Evolutionary conservation across 2,329 filamentous ascomycete species (phyloP).

Genomic region (Fusarium hainanense): DNA sequence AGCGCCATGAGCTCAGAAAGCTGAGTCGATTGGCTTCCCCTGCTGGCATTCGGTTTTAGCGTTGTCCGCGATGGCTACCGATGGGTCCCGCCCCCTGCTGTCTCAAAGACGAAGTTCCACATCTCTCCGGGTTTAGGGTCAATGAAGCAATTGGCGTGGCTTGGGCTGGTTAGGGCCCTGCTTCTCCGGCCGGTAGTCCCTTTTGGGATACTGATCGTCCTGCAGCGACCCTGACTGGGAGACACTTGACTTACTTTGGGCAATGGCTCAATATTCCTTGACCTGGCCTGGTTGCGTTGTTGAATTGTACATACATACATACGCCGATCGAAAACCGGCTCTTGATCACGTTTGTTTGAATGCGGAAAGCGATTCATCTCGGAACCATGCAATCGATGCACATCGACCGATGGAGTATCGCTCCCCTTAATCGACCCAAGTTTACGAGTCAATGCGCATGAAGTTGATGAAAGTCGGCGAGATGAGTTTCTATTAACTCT

Average conservation of each 20-base stretch:
- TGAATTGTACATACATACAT: constrained; percentile 36
- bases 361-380: constrained; percentile 41
- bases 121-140: constrained; percentile 43
- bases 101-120: constrained; percentile 36
- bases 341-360: constrained; percentile 41
- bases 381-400: constrained; percentile 38
- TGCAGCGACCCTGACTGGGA: constrained; percentile 38
- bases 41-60: constrained; percentile 40
- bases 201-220: constrained; percentile 45
- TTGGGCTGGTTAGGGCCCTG: constrained; percentile 39
- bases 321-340: constrained; percentile 50
- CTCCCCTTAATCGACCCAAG: constrained; percentile 29
- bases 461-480: constrained; percentile 32
- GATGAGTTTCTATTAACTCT: constrained; percentile 20
- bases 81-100: constrained; percentile 46
- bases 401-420: constrained; percentile 32
- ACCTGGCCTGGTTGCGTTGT: constrained; percentile 32
- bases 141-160: constrained; percentile 38
- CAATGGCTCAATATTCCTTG: constrained; percentile 33
- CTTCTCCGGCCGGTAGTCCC: constrained; percentile 46
- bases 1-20: constrained; percentile 37
- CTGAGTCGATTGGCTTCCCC: constrained; percentile 37
- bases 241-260: constrained; percentile 43
- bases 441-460: constrained; percentile 41
- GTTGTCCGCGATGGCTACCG: constrained; percentile 43